phyloP scores from a whole-genome alignment of 140 eudicot species.

The Bidens hawaiensis region DNA sequence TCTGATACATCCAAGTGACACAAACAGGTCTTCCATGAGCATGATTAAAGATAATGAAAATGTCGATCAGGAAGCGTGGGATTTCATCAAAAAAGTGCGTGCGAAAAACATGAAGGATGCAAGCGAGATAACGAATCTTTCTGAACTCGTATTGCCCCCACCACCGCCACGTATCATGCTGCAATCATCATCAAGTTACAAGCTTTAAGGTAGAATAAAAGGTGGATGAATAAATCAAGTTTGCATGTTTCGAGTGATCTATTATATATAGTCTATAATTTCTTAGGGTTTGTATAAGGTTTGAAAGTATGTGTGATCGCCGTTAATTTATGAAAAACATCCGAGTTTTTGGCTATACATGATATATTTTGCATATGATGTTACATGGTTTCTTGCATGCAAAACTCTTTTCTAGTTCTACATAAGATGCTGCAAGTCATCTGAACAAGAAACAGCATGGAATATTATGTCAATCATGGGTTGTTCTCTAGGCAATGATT shows the following conservation, averaged over 20 bases:
- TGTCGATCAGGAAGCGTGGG: conserved; percentile 33
- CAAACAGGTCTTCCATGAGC: conserved; percentile 7
- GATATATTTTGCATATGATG: background rate
- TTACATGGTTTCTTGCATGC: background rate
- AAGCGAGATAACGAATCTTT: conserved; percentile 18
- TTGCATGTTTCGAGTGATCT: background rate
- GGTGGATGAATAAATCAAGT: background rate
- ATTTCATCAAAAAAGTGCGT: conserved; percentile 35
- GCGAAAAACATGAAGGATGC: conserved; percentile 27
- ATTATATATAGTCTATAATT: background rate
- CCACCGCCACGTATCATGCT: conserved; percentile 27
- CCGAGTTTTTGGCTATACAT: background rate
- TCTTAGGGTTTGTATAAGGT: conserved; percentile 1
- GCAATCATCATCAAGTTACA: conserved; percentile 9
- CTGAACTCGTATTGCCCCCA: conserved; percentile 28
- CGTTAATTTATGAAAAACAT: background rate
- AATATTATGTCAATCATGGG: background rate
- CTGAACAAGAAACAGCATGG: background rate
- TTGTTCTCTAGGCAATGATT: background rate
- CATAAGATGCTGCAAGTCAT: background rate
- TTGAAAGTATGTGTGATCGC: no score
- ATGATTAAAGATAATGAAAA: conserved; percentile 24
- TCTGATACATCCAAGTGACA: conserved; percentile 21
- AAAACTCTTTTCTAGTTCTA: background rate
- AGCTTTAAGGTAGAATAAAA: conserved; percentile 8